Evolutionary conservation across 176 grass and related monocot genomes (phyloP), one percentile per base, ranked within the genome.

Genomic region (Juncus effusus): DNA sequence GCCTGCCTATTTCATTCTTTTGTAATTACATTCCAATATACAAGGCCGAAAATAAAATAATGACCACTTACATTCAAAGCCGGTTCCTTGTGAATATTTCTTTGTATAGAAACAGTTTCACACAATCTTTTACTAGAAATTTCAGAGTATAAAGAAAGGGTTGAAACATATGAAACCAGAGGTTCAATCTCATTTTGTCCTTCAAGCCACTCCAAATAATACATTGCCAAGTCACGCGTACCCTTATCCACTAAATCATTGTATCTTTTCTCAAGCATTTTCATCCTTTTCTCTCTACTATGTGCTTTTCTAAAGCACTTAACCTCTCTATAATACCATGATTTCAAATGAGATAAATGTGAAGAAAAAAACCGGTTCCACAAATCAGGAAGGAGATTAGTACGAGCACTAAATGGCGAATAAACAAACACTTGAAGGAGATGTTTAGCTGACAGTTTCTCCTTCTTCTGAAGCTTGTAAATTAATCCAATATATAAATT

Each of bases 171-270:
- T 14, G 80, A 72, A 0, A 53, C 59, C 74, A 79, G 67, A 15
- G 49, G 63, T 3, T 80, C 35, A 2, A 69, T 83, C 59, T 84
- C 84, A 28, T 28, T 28, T 28, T 28, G 19, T 2, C 79, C 88
- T 13, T 74, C 75, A 4, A 96, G 70, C 93, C 85, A 96, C n/a
- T 91, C 84, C 36, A 77, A 82, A 81, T 96, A 96, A 83, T 96
- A 91, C 62, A 74, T 42, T 45, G 93, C 93, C 59, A 96, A 54
- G 13, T 11, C 16, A 13, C 80, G 66, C 14, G 92, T 91, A 11
- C 85, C 81, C 0, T 63, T 79, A 64, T 96, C 69, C 58, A 91
- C 4, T 3, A 49, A 75, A 16, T 83, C 77, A 0, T 55, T 14
- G 68, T 88, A 91, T 13, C 8, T 61, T 57, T 9, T 74, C 38